A percentile compares a stretch with the other conserved stretches of the same genome.
Evolutionary conservation across 2,329 filamentous ascomycete species (phyloP).

Genomic region (Ophiostoma sp.): DNA sequence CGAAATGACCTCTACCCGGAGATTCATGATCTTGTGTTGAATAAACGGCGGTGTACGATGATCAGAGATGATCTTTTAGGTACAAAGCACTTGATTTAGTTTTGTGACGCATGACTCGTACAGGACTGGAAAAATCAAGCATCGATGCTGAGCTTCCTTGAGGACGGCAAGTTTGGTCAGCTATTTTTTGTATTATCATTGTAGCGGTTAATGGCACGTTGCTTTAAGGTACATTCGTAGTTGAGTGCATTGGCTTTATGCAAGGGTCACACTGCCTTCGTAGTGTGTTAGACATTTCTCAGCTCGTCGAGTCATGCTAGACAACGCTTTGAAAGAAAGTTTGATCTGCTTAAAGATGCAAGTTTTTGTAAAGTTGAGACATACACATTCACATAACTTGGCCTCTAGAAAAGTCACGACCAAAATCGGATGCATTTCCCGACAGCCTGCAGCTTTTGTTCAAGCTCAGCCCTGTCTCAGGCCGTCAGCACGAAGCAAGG

Average conservation of each 20-base stretch:
- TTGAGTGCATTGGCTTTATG: not conserved
- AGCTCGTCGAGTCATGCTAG: not conserved
- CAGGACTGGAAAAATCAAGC: not conserved
- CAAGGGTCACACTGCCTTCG: not conserved
- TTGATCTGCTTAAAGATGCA: not conserved
- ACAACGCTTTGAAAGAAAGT: not conserved
- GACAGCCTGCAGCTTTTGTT: not conserved
- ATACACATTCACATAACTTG: not conserved
- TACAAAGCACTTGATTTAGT: not conserved
- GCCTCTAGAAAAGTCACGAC: not conserved
- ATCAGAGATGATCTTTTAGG: not conserved
- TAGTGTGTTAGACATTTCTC: not conserved
- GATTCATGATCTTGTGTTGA: not conserved
- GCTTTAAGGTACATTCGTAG: not conserved
- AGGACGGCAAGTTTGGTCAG: not conserved
- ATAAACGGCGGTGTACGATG: not conserved
- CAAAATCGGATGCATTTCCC: not conserved
- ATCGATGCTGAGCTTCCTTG: not conserved
- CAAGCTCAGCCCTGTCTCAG: conserved; percentile 9
- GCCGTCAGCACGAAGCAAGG: not conserved
- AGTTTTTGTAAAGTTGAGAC: not conserved
- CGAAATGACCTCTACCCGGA: not conserved
- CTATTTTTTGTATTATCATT: not conserved
- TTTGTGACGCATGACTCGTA: not conserved
- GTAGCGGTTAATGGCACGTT: not conserved